Evolutionary conservation across 2,329 filamentous ascomycete species (phyloP), one percentile per base, ranked within the genome.

Genomic region (Nemania abortiva): DNA sequence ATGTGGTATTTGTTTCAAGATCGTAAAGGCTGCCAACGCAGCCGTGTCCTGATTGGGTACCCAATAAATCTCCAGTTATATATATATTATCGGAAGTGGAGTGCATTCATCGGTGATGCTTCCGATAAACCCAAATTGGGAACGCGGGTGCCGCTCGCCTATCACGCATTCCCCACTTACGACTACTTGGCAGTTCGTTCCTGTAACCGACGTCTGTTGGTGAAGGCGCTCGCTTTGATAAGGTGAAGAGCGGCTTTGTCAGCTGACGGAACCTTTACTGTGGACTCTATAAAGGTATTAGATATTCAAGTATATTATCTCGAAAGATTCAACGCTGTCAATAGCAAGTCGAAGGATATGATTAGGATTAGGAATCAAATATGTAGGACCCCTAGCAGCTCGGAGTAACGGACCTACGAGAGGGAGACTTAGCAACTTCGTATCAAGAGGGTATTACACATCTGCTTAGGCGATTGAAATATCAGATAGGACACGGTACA

Each of bases 1-100:
- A 49, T 34, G 29, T 65, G 18, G 59, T 63, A 45, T 45, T 27
- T 58, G 65, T 70, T 70, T 65, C 61, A 70, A 50, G 52, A 49
- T 22, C n/a, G 45, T 15, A 34, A 18, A 58, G 55, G 55, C 45
- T 70, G 60, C 56, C 42, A 54, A 61, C 56, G 27, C 60, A 24
- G 50, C 27, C 37, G 27, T 13, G 37, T 10, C 52, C 20, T 65
- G 27, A 70, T 68, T 70, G 65, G 68, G 10, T 20, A 29, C n/a
- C 10, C 31, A 45, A 63, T 50, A 11, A 66, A 64, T 24, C 53
- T 55, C 54, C 29, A 29, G 63, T 31, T 42, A 52, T 54, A 20
- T 45, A 27, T 39, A 39, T 37, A 49, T 27, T 5, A 53, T 49
- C 29, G 5, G 53, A 45, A 39, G 58, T 69, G 49, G 55, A 60